Base-by-base conservation (phyloP, 768 basidiomycete species). In the Butyriboletus loyo region DNA sequence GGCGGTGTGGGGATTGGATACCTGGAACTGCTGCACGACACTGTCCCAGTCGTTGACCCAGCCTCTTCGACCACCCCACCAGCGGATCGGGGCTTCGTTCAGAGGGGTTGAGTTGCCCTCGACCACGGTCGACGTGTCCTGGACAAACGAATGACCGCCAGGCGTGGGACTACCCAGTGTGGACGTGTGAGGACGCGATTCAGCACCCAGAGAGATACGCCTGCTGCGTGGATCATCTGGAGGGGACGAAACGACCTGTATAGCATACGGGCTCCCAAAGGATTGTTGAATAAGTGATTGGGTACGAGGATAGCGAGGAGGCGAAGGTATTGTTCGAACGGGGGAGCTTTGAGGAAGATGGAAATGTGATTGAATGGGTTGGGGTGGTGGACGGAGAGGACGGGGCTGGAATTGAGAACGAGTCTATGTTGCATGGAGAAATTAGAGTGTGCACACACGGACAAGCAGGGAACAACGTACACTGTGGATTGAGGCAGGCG, bases 1-100 rank as follows among this genome's bases (percentile, higher is more conserved):
- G 28, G 15, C 4, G 27, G 6, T 4, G 13, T n/a, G 27, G 28
- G 42, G 27, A 28, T 56, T 47, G 7, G 15, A 39, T 22, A 24
- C 36, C 42, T 27, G 40, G 31, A 27, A 34, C 13, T 49, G 48
- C 40, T 45, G 47, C 5, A 22, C 13, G 19, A n/a, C 25, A 40
- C 38, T 49, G 38, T 53, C 53, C 62, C 62, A 65, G 34, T 64
- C 62, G 13, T 61, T 43, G 8, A 43, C 36, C 62, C 62, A 64
- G 21, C 59, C 37, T 14, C 45, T 34, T 36, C 28, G 42, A 42
- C 60, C 57, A 15, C 60, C 57, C 57, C 60, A 59, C 60, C 62
- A 65, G 19, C 50, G 56, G 30, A 48, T n/a, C 7, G 62, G 57
- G 7, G 54, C 53, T 40, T 52, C 56, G n/a, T 63, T 54, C 36